These are phyloP conservation scores for Pyrenopolyporus hunteri DNA, from an alignment of 495 filamentous ascomycete genomes.

Conservation along the genomic window DNA sequence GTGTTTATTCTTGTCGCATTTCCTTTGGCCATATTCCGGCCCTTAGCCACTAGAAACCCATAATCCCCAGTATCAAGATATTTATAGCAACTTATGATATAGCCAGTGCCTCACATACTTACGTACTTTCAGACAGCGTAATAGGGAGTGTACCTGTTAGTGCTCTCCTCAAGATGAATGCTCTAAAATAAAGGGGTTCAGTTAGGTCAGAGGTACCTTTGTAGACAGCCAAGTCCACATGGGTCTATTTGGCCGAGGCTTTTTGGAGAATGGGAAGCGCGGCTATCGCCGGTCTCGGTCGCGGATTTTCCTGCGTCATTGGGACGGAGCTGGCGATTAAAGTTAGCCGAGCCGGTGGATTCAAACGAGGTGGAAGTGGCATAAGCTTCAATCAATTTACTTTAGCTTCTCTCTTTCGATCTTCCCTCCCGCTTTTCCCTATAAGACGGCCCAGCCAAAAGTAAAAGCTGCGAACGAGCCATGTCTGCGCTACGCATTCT, in stretches of 20 bases:
- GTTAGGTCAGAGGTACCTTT: too few species aligned
- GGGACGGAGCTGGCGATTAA: conserved; percentile 14
- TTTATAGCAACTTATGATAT: too few species aligned
- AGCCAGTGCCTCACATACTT: too few species aligned
- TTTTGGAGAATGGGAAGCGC: conserved; percentile 17
- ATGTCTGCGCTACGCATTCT: conserved; percentile 92
- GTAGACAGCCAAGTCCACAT: conserved; percentile 27
- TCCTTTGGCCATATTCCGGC: too few species aligned
- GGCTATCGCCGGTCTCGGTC: conserved; percentile 44
- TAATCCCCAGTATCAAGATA: too few species aligned
- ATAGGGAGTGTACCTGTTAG: too few species aligned
- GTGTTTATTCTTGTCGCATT: too few species aligned
- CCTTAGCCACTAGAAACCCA: too few species aligned
- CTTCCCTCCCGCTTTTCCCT: background rate
- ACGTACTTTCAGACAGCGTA: too few species aligned
- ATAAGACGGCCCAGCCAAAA: conserved; percentile 11
- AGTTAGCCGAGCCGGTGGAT: conserved; percentile 4
- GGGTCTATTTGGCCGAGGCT: conserved; percentile 22
- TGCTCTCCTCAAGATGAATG: too few species aligned
- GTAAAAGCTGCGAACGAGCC: conserved; percentile 25
- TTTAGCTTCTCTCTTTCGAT: background rate
- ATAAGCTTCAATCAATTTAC: conserved; percentile 19
- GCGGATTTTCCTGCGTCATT: conserved; percentile 41
- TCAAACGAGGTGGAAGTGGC: conserved; percentile 3
- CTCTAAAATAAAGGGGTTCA: too few species aligned